Conservation (phyloP, 2,329 filamentous ascomycete species). For the Hymenoscyphus repandus region DNA sequence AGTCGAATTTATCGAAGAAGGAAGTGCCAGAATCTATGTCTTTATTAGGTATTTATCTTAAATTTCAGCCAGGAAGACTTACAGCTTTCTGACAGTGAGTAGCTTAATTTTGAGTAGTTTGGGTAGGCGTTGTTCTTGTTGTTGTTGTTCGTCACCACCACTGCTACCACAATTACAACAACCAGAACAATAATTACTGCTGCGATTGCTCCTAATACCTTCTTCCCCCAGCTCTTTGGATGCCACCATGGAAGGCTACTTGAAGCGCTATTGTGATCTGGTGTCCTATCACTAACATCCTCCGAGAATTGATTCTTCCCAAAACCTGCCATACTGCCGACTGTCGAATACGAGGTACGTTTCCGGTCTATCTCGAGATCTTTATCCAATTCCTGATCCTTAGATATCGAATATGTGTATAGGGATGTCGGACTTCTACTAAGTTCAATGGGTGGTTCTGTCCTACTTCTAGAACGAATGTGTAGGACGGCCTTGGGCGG, state of each 20-base stretch:
- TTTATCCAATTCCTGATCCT: constrained; percentile 2
- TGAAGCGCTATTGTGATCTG: constrained; percentile 14
- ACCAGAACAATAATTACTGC: constrained; percentile 39
- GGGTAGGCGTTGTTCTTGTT: constrained; percentile 40
- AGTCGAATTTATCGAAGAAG: constrained; percentile 43
- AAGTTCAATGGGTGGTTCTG: no score
- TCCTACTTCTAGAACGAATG: constrained; percentile 16
- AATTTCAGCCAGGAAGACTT: constrained; percentile 8
- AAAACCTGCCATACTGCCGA: background rate
- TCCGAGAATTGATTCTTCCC: background rate
- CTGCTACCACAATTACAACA: constrained; percentile 42
- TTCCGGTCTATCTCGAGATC: background rate
- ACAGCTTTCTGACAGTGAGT: constrained; percentile 38
- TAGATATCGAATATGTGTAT: constrained; percentile 9
- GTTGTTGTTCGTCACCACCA: constrained; percentile 31
- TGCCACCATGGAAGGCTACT: constrained; percentile 39
- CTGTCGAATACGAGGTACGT: background rate
- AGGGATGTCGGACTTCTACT: constrained; percentile 1
- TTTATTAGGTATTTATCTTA: background rate
- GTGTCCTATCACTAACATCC: background rate
- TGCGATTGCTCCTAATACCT: constrained; percentile 42
- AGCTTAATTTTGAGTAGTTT: constrained; percentile 37
- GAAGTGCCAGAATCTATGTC: constrained; percentile 30
- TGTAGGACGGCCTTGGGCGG: constrained; percentile 22
- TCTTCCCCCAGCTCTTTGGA: constrained; percentile 48